A percentile compares a stretch with the other conserved stretches of the same genome.
Conservation (phyloP, 176 grass and related monocot species). For the Tuctoria greenei region DNA sequence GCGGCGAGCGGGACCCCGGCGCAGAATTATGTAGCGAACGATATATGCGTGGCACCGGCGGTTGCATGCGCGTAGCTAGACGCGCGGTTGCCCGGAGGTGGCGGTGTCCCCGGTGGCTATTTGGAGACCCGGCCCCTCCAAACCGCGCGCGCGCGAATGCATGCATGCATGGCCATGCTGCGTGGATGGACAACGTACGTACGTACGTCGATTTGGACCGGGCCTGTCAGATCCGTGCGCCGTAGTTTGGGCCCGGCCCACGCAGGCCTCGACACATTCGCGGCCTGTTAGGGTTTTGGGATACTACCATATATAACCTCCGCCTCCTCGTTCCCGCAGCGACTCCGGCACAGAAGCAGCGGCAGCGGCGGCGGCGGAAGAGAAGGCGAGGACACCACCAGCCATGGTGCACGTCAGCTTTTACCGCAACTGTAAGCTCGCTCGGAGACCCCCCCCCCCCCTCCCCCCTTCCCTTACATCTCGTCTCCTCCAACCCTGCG, state of each 20-base stretch:
- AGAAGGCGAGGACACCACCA: constrained; percentile 25
- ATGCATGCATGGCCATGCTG: too few relatives aligned
- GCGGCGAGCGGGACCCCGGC: too few relatives aligned
- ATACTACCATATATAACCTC: constrained; percentile 11
- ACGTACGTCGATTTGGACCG: too few relatives aligned
- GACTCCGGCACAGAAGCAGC: constrained; percentile 11
- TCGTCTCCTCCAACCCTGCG: background rate
- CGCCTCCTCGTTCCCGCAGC: background rate
- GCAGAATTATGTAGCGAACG: too few relatives aligned
- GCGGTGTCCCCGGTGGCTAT: too few relatives aligned
- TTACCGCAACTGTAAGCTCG: constrained; percentile 64
- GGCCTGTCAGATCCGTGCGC: too few relatives aligned
- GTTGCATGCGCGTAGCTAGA: too few relatives aligned
- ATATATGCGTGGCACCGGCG: too few relatives aligned
- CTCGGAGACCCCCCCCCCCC: background rate
- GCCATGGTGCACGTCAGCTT: constrained; percentile 67
- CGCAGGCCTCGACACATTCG: background rate
- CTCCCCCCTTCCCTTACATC: background rate
- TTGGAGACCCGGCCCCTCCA: too few relatives aligned
- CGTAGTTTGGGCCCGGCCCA: background rate
- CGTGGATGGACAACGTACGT: too few relatives aligned
- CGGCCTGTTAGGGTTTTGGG: constrained; percentile 48
- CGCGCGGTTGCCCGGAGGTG: too few relatives aligned
- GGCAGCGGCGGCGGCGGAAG: constrained; percentile 37
- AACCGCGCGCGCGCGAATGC: too few relatives aligned